These are phyloP conservation scores for Candida sp. DNA, from an alignment of 1,139 yeast genomes.

Conservation along the genomic window DNA sequence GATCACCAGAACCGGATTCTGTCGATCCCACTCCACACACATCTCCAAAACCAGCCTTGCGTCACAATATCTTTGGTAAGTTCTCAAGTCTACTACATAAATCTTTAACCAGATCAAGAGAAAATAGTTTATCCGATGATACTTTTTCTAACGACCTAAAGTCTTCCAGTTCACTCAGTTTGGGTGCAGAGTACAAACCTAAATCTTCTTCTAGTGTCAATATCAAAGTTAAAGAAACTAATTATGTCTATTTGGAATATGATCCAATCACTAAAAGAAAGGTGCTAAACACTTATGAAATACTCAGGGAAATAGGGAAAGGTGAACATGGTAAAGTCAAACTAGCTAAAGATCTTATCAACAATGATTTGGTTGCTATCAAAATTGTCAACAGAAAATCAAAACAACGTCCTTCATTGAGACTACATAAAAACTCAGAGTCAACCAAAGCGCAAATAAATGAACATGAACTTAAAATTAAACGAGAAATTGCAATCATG, in stretches of 20 bases:
- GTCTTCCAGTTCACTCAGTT: slow-evolving; percentile 1
- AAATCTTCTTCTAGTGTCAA: slow-evolving; percentile 1
- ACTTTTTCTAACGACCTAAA: background rate
- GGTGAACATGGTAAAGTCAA: slow-evolving; percentile 99
- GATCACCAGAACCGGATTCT: slow-evolving; percentile 1
- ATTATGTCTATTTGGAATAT: slow-evolving; percentile 74
- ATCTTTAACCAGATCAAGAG: slow-evolving; percentile 4
- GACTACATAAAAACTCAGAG: slow-evolving; percentile 35
- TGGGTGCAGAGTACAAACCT: background rate
- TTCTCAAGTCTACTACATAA: slow-evolving; percentile 20
- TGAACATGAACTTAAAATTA: slow-evolving; percentile 65
- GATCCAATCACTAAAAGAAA: slow-evolving; percentile 87
- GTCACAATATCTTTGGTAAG: slow-evolving; percentile 28
- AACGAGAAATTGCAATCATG: slow-evolving; percentile 94
- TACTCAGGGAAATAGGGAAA: slow-evolving; percentile 80
- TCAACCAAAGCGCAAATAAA: slow-evolving; percentile 12
- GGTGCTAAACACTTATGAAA: slow-evolving; percentile 87
- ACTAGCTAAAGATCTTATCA: slow-evolving; percentile 71
- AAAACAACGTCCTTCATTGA: slow-evolving; percentile 48
- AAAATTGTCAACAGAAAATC: slow-evolving; percentile 84
- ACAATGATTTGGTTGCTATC: slow-evolving; percentile 81
- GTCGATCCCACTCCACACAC: slow-evolving; percentile 4
- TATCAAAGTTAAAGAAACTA: slow-evolving; percentile 73
- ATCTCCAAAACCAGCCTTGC: slow-evolving; percentile 11
- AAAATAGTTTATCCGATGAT: slow-evolving; percentile 3